phyloP scores from a whole-genome alignment of 306 rosid species.

The Canavalia ensiformis region DNA sequence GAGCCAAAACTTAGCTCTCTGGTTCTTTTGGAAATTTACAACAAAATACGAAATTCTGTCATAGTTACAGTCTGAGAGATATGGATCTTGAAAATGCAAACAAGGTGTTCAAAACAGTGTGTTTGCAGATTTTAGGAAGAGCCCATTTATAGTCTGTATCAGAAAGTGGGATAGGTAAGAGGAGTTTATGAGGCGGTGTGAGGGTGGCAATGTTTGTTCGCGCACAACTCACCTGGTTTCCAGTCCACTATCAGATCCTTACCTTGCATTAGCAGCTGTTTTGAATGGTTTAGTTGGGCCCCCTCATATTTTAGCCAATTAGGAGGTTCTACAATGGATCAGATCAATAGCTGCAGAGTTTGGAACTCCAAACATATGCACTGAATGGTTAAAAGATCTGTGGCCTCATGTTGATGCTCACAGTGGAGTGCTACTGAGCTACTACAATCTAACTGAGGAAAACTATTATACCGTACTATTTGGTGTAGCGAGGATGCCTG shows the following conservation, averaged over 20 bases:
- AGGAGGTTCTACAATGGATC: slow-evolving; percentile 99
- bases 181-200: slow-evolving; percentile 42
- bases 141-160: too few relatives aligned
- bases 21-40: too few relatives aligned
- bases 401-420: slow-evolving; percentile 99
- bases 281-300: slow-evolving; percentile 99
- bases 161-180: too few relatives aligned
- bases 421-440: slow-evolving; percentile 92
- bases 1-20: too few relatives aligned
- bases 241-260: slow-evolving; percentile 97
- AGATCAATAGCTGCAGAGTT: slow-evolving; percentile 83
- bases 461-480: slow-evolving; percentile 94
- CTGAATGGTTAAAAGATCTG: slow-evolving; percentile 94
- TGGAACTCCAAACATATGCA: slow-evolving; percentile 85
- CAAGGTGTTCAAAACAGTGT: too few relatives aligned
- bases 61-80: too few relatives aligned
- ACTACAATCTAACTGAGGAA: slow-evolving; percentile 93
- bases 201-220: slow-evolving; percentile 98
- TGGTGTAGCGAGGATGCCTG: slow-evolving; percentile 87
- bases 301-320: slow-evolving; percentile 98
- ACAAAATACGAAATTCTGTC: too few relatives aligned
- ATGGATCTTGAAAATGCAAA: too few relatives aligned
- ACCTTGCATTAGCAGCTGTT: slow-evolving; percentile 95
- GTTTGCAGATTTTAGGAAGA: too few relatives aligned
- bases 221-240: slow-evolving; percentile 94